Base-by-base conservation (phyloP, 371 early-diverging fungal species). In the Mucor irregularis region DNA sequence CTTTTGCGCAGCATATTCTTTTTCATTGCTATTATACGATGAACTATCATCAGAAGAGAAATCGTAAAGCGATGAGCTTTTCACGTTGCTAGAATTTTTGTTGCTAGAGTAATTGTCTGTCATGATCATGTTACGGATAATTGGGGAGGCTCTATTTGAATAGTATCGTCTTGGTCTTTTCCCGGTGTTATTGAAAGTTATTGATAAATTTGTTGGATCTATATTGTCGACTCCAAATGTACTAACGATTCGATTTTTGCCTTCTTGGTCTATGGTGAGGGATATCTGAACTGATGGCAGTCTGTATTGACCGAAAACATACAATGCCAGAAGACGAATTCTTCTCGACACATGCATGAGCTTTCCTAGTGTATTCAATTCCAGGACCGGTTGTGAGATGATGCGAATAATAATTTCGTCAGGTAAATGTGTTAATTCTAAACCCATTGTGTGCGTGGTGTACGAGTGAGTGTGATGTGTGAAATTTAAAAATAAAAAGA, bases 241-340 rank as follows among this genome's bases (percentile, higher is more conserved):
- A 19, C 51, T 51, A 9, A 37, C 50, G 6, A 58, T 19, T 30
- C 44, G 31, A 25, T 38, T 53, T 3, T 45, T 53, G 16, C 64
- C 64, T 50, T 64, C 64, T 55, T 64, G 64, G 29, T 58, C 64
- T 26, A 58, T 54, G 6, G 26, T 34, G 5, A 53, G 6, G 1
- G 34, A 48, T 17, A 55, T 5, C 26, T 44, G 38, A 1, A 50
- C 21, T 1, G 26, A 34, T 5, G 58, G 58, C 19, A 64, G 30
- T 42, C 40, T 44, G 28, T 55, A 31, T 3, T 49, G 16, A 9
- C 13, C 10, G 1, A 64, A 31, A 3, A 55, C 51, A 40, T 37
- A 19, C 1, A 50, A 26, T n/a, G 21, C 39, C 5, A 64, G 35
- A 2, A 9, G 17, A 3, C 38, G 29, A 45, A 64, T 44, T 30